Evolutionary conservation across 768 basidiomycete species (phyloP), one percentile per base, ranked within the genome.

Genomic region (Mycena latifolia): DNA sequence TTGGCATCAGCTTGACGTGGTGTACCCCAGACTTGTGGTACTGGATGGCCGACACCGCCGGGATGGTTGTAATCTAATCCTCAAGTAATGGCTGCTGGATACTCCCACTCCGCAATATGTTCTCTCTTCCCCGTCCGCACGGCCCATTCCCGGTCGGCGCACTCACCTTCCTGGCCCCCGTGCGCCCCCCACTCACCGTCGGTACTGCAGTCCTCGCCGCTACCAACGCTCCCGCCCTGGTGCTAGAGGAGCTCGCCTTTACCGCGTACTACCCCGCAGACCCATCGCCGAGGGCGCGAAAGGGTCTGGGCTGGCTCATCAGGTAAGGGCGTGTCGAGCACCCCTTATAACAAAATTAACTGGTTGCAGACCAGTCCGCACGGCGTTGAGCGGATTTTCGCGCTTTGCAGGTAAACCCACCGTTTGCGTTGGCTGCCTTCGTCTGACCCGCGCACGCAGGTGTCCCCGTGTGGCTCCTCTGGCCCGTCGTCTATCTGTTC

Each of bases 231-330:
- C 79, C 81, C 24, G 88, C 87, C 0, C 76, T 92, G 31, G 70
- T 77, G 33, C 79, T 92, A 9, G 84, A 89, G 41, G 88, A 92
- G 74, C 82, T 90, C 31, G 83, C 84, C 0, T 92, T 89, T 70
- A 89, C 86, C 29, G 84, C 82, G 1, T 92, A 85, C 73, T 92
- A 92, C 72, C 91, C 91, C 29, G 84, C 88, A 10, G 80, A 85
- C 52, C 74, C 77, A 15, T 66, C 73, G 29, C 69, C 62, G 51
- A 73, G 66, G 37, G 67, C 71, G 9, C 76, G 73, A 46, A 81
- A 80, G 63, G 87, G 88, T 3, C 68, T 89, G 31, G 67, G 81
- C 61, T 91, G 91, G 90, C 69, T 91, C 15, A 69, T 86, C 67
- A 80, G 88, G 90, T 89, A 37, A 29, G 33, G 14, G 14, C 8